Evolutionary conservation across 176 grass and related monocot species (phyloP).

Genomic region (Panicum miliaceum): DNA sequence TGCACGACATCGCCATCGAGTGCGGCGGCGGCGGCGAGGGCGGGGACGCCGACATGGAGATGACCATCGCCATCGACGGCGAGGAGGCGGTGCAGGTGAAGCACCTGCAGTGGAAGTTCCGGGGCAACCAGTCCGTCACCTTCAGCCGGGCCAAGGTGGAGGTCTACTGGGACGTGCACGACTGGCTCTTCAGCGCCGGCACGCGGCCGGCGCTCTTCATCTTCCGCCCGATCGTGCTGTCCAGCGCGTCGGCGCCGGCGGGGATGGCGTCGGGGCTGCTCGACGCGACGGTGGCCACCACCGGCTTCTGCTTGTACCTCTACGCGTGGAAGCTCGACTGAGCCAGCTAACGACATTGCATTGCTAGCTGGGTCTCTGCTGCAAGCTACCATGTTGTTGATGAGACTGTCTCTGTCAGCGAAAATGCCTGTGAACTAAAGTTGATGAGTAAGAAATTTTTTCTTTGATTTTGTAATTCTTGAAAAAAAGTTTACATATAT

Average conservation of each 20-base stretch:
- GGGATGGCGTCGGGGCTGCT: conserved; percentile 24
- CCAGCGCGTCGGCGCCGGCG: conserved; percentile 44
- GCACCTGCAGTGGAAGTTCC: conserved; percentile 93
- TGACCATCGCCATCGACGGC: conserved; percentile 73
- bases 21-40: conserved; percentile 42
- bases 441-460: conserved; percentile 37
- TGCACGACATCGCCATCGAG: conserved; percentile 76
- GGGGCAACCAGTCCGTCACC: conserved; percentile 78
- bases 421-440: conserved; percentile 26
- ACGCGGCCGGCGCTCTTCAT: conserved; percentile 74
- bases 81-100: conserved; percentile 74
- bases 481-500: conserved; percentile 12
- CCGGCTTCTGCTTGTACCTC: conserved; percentile 77
- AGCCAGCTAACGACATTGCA: neutral
- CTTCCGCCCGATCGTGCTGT: conserved; percentile 67
- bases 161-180: conserved; percentile 92
- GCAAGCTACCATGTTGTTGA: neutral
- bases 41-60: conserved; percentile 57
- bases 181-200: conserved; percentile 88
- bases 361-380: neutral
- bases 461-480: conserved; percentile 39
- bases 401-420: neutral
- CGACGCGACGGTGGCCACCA: neutral
- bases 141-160: conserved; percentile 77
- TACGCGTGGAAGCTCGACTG: conserved; percentile 89